These are phyloP conservation scores for Ustilaginoidea virens DNA, from an alignment of 2,329 filamentous ascomycete genomes.

Conservation along the genomic window DNA sequence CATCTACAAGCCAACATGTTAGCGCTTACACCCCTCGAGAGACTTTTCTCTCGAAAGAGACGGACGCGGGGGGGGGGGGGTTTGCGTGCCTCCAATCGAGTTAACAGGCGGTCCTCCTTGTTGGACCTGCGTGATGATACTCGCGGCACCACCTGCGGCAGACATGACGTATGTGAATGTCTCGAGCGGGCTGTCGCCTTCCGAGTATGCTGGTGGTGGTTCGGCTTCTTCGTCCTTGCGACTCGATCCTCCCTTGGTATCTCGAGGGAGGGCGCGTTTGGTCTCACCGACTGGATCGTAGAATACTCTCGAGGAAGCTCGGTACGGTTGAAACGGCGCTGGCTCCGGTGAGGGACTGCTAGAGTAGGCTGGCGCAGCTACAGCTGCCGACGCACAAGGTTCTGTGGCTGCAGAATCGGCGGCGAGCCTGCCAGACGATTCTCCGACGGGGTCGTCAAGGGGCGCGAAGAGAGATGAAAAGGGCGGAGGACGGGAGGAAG, in stretches of 20 bases:
- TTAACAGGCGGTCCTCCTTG: constrained; percentile 84
- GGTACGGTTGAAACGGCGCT: constrained; percentile 20
- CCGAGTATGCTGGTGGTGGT: constrained; percentile 89
- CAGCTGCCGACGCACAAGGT: constrained; percentile 19
- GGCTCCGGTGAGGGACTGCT: constrained; percentile 20
- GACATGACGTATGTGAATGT: constrained; percentile 97
- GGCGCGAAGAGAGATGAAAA: constrained; percentile 45
- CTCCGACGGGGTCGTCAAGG: constrained; percentile 18
- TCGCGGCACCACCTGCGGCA: constrained; percentile 87
- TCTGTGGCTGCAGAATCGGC: constrained; percentile 13
- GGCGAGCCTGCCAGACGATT: constrained; percentile 17
- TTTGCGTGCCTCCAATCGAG: constrained; percentile 79
- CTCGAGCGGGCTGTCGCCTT: constrained; percentile 81
- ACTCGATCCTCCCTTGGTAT: constrained; percentile 61
- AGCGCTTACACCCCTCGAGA: too few relatives aligned
- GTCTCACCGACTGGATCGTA: constrained; percentile 52
- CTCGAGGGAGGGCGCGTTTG: constrained; percentile 68
- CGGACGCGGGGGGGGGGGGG: too few relatives aligned
- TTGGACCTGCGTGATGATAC: constrained; percentile 98
- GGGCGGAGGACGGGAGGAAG: constrained; percentile 37
- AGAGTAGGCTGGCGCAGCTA: constrained; percentile 39
- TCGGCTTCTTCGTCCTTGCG: constrained; percentile 74
- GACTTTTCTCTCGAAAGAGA: too few relatives aligned
- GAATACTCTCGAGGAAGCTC: constrained; percentile 22
- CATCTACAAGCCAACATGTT: too few relatives aligned